These are phyloP conservation scores for Articulospora tetracladia DNA, from an alignment of 495 filamentous ascomycete genomes.

Conservation along the genomic window DNA sequence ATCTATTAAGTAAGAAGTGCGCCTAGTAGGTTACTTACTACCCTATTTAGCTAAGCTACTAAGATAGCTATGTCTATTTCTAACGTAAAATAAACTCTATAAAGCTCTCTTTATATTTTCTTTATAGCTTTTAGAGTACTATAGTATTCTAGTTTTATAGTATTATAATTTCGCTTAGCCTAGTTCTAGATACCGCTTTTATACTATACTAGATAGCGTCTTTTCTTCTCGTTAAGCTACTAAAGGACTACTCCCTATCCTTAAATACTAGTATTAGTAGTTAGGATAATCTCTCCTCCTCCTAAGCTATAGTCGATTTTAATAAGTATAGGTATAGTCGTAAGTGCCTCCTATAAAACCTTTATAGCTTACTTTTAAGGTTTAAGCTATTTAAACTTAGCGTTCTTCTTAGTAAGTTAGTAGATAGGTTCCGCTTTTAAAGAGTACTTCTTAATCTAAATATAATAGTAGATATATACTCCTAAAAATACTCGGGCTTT, in stretches of 20 bases:
- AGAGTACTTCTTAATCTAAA: no score
- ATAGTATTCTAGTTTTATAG: no score
- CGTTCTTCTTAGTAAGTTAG: no score
- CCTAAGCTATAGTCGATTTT: neutral
- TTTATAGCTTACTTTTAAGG: neutral
- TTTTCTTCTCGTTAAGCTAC: neutral
- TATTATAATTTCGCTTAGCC: neutral
- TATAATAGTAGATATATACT: neutral
- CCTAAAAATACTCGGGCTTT: neutral
- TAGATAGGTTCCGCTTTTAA: no score
- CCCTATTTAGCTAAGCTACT: no score
- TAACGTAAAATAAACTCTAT: neutral
- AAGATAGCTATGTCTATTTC: neutral
- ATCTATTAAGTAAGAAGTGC: no score
- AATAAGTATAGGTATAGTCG: neutral
- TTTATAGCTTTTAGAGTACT: no score
- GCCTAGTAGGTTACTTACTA: no score
- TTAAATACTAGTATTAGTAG: neutral
- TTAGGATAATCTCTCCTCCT: neutral
- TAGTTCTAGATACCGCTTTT: neutral
- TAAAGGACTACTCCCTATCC: no score
- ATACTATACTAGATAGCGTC: neutral
- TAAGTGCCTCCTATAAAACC: neutral
- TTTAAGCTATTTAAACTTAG: neutral
- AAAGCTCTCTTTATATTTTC: neutral